Conservation (phyloP, 345 rosid species). For the Boechera divaricarpa region DNA sequence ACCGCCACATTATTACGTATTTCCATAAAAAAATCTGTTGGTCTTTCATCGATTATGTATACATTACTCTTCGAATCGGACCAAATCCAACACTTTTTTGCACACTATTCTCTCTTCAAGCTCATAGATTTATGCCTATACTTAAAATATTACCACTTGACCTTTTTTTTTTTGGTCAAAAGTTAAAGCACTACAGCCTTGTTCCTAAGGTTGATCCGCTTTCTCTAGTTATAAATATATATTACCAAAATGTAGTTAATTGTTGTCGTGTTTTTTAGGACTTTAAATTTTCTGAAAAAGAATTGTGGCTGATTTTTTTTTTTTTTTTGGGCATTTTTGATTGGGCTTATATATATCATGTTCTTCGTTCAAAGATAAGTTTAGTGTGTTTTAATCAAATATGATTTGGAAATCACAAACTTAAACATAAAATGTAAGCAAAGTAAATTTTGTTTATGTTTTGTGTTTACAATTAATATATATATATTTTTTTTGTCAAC, state of each 20-base stretch:
- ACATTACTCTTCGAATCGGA: constrained; percentile 32
- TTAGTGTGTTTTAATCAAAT: not conserved
- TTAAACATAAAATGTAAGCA: not conserved
- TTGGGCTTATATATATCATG: not conserved
- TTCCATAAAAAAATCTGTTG: constrained; percentile 22
- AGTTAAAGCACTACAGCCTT: not conserved
- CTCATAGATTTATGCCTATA: not conserved
- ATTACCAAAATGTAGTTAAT: not conserved
- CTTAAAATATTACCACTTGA: constrained; percentile 30
- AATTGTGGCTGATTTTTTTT: not conserved
- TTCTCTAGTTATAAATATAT: not conserved
- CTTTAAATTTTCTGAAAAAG: not conserved
- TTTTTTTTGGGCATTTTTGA: not conserved
- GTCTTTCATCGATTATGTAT: constrained; percentile 23
- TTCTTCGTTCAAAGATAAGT: not conserved
- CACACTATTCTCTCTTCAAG: constrained; percentile 29
- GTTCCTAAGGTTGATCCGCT: constrained; percentile 17
- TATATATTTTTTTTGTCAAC: no score
- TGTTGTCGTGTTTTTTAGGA: not conserved
- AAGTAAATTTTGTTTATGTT: not conserved
- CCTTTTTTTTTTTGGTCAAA: no score
- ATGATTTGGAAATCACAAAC: not conserved
- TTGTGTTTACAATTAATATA: not conserved
- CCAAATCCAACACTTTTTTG: constrained; percentile 38
- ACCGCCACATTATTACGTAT: constrained; percentile 42